Base-by-base conservation (phyloP, 768 basidiomycete species). In the Kwoniella sp. region DNA sequence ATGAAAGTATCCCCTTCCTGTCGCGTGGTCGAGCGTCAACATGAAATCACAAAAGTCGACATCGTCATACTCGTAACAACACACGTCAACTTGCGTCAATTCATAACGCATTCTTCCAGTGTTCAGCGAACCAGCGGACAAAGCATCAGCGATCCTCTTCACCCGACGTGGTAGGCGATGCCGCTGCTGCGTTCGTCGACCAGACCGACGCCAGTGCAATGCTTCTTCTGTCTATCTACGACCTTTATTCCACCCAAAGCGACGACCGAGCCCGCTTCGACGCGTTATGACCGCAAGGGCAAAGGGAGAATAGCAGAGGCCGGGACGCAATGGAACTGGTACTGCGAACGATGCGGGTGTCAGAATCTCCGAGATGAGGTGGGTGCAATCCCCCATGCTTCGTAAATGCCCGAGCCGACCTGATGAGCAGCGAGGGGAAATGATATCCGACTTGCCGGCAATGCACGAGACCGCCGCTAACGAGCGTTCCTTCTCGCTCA, bases 391-490 rank as follows among this genome's bases (percentile, higher is more conserved):
- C 1, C 2, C 2, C 27, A 17, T 20, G 8, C 17, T 33, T 3
- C 31, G 9, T 8, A 32, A 39, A 6, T n/a, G 10, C 6, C 38
- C 29, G 8, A 6, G 14, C 22, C 45, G 38, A 37, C 36, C 12
- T 8, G 17, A 15, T 6, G 41, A 42, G 20, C 39, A 80, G 44
- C 69, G 77, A 11, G 89, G 89, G 31, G 82, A 89, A 59, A 88
- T 92, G 58, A 62, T 85, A 31, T 88, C 88, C 1, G 85, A 89
- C 64, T 85, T 90, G 49, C 87, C 89, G 15, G 88, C 89, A 1
- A 90, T 90, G 88, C 83, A 88, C 66, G 83, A 88, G 59, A 83
- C 89, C 66, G 72, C 78, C 1, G 62, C 92, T 57, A 93, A 70
- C 50, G 36, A 33, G 12, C 45, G 45, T 6, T 66, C 59, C 2